Evolutionary conservation across 768 basidiomycete species (phyloP), one percentile per base, ranked within the genome.

Genomic region (Lentinula guzmanii): DNA sequence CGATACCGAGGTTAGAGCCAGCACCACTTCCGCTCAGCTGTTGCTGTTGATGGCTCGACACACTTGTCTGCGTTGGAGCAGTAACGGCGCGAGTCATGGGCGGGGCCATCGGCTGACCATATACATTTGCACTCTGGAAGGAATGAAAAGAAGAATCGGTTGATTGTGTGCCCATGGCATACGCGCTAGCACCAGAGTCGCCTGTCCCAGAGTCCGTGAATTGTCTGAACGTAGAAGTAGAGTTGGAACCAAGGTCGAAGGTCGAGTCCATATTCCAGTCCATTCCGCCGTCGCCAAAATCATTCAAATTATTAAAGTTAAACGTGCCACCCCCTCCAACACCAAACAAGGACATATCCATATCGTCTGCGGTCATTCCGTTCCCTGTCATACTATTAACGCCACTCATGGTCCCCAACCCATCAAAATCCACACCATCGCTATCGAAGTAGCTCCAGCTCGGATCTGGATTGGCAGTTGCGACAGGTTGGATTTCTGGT

Each of bases 391-490:
- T 73, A 15, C 62, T 66, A 41, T 8, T 34, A 9, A 51, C 52
- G 31, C 67, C 67, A 31, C 60, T 64, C 66, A 76, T 68, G 24
- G 28, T 52, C 13, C 59, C 46, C 28, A 41, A 68, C 60, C 52
- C 75, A 63, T 79, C 78, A 74, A 87, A 79, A 57, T 76, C 75
- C 62, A 80, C 83, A 60, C 78, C 51, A 10, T 52, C 51, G 7
- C 31, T n/a, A 35, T 28, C 31, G 24, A 52, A 52, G 34, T 52
- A 52, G 15, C 15, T 10, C 51, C 51, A 52, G n/a, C 71, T 64
- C n/a, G 68, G 42, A 42, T 59, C 51, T 16, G 63, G 52, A 59
- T 61, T n/a, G 53, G 69, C 50, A 54, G 63, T 57, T 61, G 67
- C 57, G 52, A 66, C 50, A 35, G 62, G 58, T 46, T 63, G 21